Base-by-base conservation (phyloP, 768 basidiomycete species). In the Boletus bicolor region DNA sequence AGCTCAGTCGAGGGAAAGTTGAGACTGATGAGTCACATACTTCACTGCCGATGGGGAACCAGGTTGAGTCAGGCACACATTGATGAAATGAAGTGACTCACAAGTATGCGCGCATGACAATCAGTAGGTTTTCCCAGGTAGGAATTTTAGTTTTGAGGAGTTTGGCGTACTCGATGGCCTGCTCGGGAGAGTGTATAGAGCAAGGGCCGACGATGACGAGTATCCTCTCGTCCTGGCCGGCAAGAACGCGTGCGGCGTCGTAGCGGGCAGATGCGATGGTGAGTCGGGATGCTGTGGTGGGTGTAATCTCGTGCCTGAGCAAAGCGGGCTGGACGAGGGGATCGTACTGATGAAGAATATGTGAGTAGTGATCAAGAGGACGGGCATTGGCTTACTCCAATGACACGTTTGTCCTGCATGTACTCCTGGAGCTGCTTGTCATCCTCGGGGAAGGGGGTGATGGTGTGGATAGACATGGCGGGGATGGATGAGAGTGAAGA, bases 101-200 rank as follows among this genome's bases (percentile, higher is more conserved):
- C 93, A 91, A 98, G 81, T 98, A 98, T 53, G 92, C 87, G 41
- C 97, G 83, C 97, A 99, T 99, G 72, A 98, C 75, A 68, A 99
- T 89, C 65, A 90, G 78, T 48, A 99, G 79, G 64, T 94, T 90
- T 51, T 77, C 78, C 82, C 85, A 88, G 19, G 77, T 72, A 17
- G 80, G 76, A 43, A 87, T 79, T 74, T 86, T 88, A 4, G 74
- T 76, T 68, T 81, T 89, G 68, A 91, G 81, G 44, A 84, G 77
- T n/a, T 75, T 75, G 12, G 91, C 91, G 66, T 93, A 93, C 62
- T 87, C 85, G 46, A 92, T 72, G 2, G 94, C 95, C 70, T 94
- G 91, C 50, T 86, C 84, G 4, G 91, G 74, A 9, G 86, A 89
- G 69, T 98, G 96, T 58, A 98, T 97, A 0, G 91, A 93, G 77